Evolutionary conservation across 768 basidiomycete genomes (phyloP).

Genomic region (Suillus subalutaceus): DNA sequence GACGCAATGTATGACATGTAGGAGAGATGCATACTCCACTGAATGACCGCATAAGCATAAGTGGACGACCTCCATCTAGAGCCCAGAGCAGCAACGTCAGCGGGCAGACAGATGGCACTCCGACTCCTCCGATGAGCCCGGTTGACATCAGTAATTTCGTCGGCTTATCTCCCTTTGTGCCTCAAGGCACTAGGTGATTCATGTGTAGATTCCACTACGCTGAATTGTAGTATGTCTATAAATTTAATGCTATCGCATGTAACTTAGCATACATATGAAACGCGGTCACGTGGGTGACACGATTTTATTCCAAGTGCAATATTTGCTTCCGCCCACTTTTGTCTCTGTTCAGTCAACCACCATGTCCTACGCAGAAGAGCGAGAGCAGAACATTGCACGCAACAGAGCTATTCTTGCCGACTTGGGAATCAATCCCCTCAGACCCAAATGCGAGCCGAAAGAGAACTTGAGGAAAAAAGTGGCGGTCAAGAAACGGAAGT

Average conservation of each 20-base stretch:
- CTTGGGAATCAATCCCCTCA: slow-evolving; percentile 43
- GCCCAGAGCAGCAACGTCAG: slow-evolving; percentile 10
- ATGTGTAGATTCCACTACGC: not conserved
- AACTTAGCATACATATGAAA: not conserved
- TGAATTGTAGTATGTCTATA: slow-evolving; percentile 8
- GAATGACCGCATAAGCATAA: not conserved
- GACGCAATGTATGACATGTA: not conserved
- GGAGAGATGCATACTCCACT: slow-evolving; percentile 8
- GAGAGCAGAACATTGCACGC: slow-evolving; percentile 38
- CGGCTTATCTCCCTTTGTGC: not conserved
- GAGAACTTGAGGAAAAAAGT: slow-evolving; percentile 38
- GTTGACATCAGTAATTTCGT: not conserved
- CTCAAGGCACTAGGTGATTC: not conserved
- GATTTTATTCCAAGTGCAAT: not conserved
- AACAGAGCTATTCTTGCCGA: slow-evolving; percentile 47
- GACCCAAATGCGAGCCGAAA: slow-evolving; percentile 51
- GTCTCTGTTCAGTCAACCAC: not conserved
- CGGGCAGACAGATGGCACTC: slow-evolving; percentile 7
- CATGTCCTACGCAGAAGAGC: slow-evolving; percentile 36
- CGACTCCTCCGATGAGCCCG: slow-evolving; percentile 10
- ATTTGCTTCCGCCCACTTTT: not conserved
- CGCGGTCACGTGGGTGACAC: slow-evolving; percentile 7
- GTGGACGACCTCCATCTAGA: slow-evolving; percentile 9
- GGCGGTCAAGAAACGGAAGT: slow-evolving; percentile 46
- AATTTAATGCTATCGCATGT: not conserved